Conservation (phyloP, 1,284 basidiomycete species). For the Phlebopus sp. region DNA sequence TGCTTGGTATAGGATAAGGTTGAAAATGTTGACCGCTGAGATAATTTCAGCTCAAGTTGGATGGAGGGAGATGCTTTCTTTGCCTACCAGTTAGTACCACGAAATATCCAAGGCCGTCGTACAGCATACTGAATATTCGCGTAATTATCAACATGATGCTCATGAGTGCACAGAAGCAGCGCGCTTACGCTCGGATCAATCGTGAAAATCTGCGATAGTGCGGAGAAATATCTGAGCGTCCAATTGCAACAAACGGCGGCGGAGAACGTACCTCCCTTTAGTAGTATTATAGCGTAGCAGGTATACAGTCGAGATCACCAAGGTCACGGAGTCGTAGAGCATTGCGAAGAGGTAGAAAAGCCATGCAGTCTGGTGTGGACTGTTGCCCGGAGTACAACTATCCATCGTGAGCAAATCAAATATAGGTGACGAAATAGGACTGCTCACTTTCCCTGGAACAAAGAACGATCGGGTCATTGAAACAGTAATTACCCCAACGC, state of each 20-base stretch:
- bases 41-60: constrained; percentile 1
- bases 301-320: constrained; percentile 36
- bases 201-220: constrained; percentile 21
- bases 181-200: constrained; percentile 30
- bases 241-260: neutral
- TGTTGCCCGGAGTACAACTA: constrained; percentile 38
- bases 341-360: constrained; percentile 41
- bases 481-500: neutral
- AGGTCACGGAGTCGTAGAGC: constrained; percentile 36
- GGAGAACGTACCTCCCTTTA: constrained; percentile 24
- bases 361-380: constrained; percentile 33
- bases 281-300: constrained; percentile 28
- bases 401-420: constrained; percentile 1
- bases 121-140: constrained; percentile 29
- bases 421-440: neutral
- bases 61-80: neutral
- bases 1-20: constrained; percentile 26
- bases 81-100: constrained; percentile 28
- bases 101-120: constrained; percentile 35
- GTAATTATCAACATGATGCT: constrained; percentile 5
- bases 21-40: constrained; percentile 27
- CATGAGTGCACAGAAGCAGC: neutral
- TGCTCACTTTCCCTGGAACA: constrained; percentile 27
- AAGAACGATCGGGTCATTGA: constrained; percentile 7
- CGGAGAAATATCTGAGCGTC: constrained; percentile 8